Evolutionary conservation across 2,329 filamentous ascomycete genomes (phyloP).

Genomic region (Fonsecaea erecta): DNA sequence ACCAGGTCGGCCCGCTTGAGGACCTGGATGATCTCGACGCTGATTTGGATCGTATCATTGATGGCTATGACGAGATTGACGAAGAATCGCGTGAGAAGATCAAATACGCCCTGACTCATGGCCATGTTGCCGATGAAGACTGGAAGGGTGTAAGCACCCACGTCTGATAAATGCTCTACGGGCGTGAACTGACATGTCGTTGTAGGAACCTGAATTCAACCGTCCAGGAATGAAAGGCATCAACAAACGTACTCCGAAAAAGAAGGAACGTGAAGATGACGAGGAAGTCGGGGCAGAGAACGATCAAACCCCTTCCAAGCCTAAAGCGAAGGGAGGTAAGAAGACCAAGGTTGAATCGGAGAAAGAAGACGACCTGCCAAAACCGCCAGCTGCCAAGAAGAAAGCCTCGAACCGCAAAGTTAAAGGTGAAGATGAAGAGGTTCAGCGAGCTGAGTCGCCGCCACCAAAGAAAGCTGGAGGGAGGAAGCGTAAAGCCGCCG

Average conservation of each 20-base stretch:
- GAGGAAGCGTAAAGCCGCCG: constrained; percentile 27
- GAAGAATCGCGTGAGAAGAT: constrained; percentile 74
- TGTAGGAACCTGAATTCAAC: constrained; percentile 75
- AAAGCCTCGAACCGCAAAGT: constrained; percentile 21
- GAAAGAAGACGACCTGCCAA: constrained; percentile 34
- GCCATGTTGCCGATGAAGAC: constrained; percentile 81
- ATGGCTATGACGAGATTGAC: constrained; percentile 79
- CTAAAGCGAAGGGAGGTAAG: constrained; percentile 36
- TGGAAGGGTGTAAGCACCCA: constrained; percentile 77
- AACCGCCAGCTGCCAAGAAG: constrained; percentile 25
- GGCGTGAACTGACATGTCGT: constrained; percentile 17
- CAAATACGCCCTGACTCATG: constrained; percentile 70
- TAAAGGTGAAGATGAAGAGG: constrained; percentile 20
- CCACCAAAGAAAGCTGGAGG: constrained; percentile 18
- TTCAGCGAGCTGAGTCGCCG: background rate
- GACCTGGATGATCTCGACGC: constrained; percentile 44
- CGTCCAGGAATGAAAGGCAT: constrained; percentile 69
- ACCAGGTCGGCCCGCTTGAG: constrained; percentile 55
- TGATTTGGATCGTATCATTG: constrained; percentile 68
- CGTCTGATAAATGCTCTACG: background rate
- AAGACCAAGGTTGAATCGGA: constrained; percentile 41
- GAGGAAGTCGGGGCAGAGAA: constrained; percentile 31
- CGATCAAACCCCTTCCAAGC: constrained; percentile 33
- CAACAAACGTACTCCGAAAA: constrained; percentile 49
- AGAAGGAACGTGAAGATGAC: constrained; percentile 43